phyloP scores from a whole-genome alignment of 2,329 filamentous ascomycete species.

The Apiospora pterosperma region DNA sequence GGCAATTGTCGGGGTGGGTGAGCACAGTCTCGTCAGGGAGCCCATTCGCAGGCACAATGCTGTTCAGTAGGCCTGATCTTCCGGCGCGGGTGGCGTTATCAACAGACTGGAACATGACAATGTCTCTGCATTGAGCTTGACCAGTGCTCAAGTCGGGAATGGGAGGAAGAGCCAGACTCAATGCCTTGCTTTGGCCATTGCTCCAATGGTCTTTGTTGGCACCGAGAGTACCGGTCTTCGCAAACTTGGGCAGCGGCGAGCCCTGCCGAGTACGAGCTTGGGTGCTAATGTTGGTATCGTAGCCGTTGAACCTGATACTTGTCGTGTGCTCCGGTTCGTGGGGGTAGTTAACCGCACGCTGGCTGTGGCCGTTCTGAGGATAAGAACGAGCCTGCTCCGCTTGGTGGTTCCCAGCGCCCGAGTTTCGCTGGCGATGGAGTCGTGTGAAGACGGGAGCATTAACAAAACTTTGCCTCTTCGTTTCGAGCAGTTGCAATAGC shows the following conservation, averaged over 20 bases:
- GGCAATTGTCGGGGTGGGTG: slow-evolving; percentile 38
- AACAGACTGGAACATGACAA: slow-evolving; percentile 1
- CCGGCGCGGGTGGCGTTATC: slow-evolving; percentile 18
- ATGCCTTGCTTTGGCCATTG: neutral
- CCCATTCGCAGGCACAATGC: slow-evolving; percentile 31
- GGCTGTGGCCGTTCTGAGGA: neutral
- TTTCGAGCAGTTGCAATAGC: neutral
- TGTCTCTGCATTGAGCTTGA: neutral
- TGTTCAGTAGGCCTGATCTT: slow-evolving; percentile 35
- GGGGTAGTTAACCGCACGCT: too few species aligned
- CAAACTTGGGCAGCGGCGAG: neutral
- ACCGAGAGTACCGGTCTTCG: neutral
- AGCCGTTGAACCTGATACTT: neutral
- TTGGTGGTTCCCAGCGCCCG: neutral
- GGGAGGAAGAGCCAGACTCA: neutral
- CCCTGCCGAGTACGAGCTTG: neutral
- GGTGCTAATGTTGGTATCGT: neutral
- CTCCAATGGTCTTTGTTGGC: neutral
- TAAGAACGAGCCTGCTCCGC: neutral
- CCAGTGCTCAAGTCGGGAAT: neutral
- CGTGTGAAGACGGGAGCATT: neutral
- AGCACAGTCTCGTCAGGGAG: slow-evolving; percentile 32
- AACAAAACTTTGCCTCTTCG: neutral
- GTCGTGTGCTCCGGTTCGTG: neutral
- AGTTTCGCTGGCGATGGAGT: neutral